phyloP scores from a whole-genome alignment of 148 eudicot genomes.

The Spergularia marina region DNA sequence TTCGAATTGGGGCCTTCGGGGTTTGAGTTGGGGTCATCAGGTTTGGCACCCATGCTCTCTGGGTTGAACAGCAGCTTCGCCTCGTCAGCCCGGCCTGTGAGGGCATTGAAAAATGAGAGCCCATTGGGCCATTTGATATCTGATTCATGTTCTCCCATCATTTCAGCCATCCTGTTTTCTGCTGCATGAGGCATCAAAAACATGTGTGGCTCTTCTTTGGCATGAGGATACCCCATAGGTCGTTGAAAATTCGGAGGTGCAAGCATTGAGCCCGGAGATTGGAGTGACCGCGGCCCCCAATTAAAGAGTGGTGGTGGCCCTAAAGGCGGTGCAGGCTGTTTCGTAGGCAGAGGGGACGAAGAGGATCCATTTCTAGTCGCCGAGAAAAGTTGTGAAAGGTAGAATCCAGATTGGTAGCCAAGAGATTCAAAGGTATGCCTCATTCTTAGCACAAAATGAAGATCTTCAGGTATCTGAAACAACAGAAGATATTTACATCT shows the following conservation, averaged over 20 bases:
- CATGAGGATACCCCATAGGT: conserved; percentile 51
- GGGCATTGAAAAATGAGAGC: conserved; percentile 68
- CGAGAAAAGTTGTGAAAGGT: conserved; percentile 85
- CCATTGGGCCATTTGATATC: conserved; percentile 96
- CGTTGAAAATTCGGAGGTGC: conserved; percentile 57
- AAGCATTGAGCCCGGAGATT: conserved; percentile 39
- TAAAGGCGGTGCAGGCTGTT: conserved; percentile 49
- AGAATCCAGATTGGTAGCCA: conserved; percentile 91
- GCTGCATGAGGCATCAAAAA: conserved; percentile 70
- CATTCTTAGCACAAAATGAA: conserved; percentile 92
- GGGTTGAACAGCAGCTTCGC: conserved; percentile 67
- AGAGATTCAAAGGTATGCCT: conserved; percentile 85
- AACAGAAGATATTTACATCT: conserved; percentile 3
- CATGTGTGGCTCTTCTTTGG: conserved; percentile 83
- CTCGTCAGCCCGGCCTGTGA: conserved; percentile 73
- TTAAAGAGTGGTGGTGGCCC: conserved; percentile 68
- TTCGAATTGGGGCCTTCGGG: conserved; percentile 47
- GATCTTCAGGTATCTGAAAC: conserved; percentile 88
- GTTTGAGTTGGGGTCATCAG: conserved; percentile 35
- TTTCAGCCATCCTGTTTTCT: conserved; percentile 59
- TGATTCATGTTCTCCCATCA: conserved; percentile 66
- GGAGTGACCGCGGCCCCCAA: conserved; percentile 64
- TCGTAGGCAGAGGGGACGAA: conserved; percentile 48
- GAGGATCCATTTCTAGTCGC: conserved; percentile 53
- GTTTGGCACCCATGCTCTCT: conserved; percentile 52